Conservation (phyloP, 108 stramenopile species). For the Nitzschia palea region DNA sequence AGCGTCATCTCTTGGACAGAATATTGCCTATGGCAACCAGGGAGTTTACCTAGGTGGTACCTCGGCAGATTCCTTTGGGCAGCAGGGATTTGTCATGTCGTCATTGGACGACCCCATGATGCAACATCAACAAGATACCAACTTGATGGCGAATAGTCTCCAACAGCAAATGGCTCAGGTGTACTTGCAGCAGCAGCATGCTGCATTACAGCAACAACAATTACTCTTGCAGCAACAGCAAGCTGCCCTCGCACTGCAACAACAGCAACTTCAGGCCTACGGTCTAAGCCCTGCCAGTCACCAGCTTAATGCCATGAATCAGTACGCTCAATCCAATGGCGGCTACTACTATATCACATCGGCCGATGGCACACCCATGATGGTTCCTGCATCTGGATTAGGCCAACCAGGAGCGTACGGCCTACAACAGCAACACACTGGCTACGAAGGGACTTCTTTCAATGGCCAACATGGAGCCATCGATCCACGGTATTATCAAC, state of each 20-base stretch:
- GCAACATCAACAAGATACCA: not conserved
- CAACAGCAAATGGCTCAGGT: constrained; percentile 17
- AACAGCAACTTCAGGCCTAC: constrained; percentile 24
- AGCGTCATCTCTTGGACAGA: not conserved
- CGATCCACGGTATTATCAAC: not conserved
- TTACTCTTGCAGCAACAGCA: constrained; percentile 33
- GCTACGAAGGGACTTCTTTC: not conserved
- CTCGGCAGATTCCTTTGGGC: not conserved
- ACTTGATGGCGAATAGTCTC: not conserved
- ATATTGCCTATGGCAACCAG: not conserved
- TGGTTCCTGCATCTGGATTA: not conserved
- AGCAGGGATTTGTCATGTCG: not conserved
- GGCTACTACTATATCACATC: constrained; percentile 21
- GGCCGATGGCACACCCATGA: constrained; percentile 16
- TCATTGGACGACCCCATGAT: not conserved
- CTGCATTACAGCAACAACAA: constrained; percentile 30
- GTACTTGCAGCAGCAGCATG: constrained; percentile 18
- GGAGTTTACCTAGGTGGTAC: not conserved
- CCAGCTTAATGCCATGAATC: not conserved
- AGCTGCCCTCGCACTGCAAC: constrained; percentile 20
- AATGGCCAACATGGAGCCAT: not conserved
- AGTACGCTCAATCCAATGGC: not conserved
- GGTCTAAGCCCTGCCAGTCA: constrained; percentile 5
- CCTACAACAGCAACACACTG: not conserved
- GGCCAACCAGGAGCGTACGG: not conserved